Conservation (phyloP, 2,329 filamentous ascomycete genomes). For the Penicillium thymicola region DNA sequence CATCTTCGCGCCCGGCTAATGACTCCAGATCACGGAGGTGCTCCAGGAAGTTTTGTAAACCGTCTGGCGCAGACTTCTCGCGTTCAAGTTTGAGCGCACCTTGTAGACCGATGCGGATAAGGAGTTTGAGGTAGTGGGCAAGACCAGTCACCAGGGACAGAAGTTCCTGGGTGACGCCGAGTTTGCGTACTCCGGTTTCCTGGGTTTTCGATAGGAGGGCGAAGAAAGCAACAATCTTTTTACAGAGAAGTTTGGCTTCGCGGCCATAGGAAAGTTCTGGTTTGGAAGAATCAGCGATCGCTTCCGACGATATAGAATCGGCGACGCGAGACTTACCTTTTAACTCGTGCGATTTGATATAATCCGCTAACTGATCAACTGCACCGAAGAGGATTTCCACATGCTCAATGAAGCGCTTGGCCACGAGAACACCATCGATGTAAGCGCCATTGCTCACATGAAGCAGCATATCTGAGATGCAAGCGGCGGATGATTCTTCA, state of each 20-base stretch:
- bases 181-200: slow-evolving; percentile 80
- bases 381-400: slow-evolving; percentile 89
- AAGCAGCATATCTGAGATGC: slow-evolving; percentile 97
- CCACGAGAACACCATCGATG: slow-evolving; percentile 88
- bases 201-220: slow-evolving; percentile 91
- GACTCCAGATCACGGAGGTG: slow-evolving; percentile 81
- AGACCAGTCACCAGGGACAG: slow-evolving; percentile 94
- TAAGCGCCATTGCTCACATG: slow-evolving; percentile 98
- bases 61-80: slow-evolving; percentile 70
- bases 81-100: slow-evolving; percentile 87
- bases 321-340: slow-evolving; percentile 60
- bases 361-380: slow-evolving; percentile 76
- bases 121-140: slow-evolving; percentile 93
- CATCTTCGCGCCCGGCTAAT: slow-evolving; percentile 60
- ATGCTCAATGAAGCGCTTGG: slow-evolving; percentile 93
- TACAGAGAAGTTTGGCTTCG: slow-evolving; percentile 98
- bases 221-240: slow-evolving; percentile 98
- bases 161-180: slow-evolving; percentile 96
- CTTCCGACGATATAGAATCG: slow-evolving; percentile 17
- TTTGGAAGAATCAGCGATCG: slow-evolving; percentile 10
- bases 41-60: slow-evolving; percentile 77
- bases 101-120: slow-evolving; percentile 95
- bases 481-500: slow-evolving; percentile 94
- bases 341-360: slow-evolving; percentile 65
- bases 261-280: slow-evolving; percentile 83